These are phyloP conservation scores for Aspergillus sojae DNA, from an alignment of 2,329 filamentous ascomycete genomes.

Conservation along the genomic window DNA sequence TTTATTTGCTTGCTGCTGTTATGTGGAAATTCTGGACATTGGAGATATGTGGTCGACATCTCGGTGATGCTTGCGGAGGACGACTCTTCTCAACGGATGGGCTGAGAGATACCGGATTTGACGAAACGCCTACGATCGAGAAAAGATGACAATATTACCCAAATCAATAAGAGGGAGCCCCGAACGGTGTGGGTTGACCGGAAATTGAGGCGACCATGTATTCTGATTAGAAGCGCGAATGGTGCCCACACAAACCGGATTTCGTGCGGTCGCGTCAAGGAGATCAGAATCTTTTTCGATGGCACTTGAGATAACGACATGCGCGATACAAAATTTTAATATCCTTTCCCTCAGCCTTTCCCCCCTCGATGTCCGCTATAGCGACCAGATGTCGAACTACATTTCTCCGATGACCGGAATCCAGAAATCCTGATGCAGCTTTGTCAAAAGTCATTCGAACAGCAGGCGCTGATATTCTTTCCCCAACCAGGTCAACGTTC, in stretches of 20 bases:
- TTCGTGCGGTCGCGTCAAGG: neutral
- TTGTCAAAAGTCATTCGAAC: conserved; percentile 12
- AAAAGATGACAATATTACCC: neutral
- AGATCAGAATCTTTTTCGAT: neutral
- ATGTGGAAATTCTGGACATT: conserved; percentile 21
- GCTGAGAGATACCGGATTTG: neutral
- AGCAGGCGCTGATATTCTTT: conserved; percentile 28
- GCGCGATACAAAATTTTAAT: neutral
- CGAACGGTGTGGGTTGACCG: neutral
- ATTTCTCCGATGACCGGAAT: conserved; percentile 21
- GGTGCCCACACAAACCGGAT: neutral
- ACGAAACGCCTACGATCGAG: neutral
- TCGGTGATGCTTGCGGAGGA: conserved; percentile 9
- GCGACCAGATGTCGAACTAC: conserved; percentile 4
- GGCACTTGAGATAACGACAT: neutral
- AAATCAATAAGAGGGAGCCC: neutral
- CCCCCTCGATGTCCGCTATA: neutral
- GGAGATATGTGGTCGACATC: conserved; percentile 23
- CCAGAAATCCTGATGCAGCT: conserved; percentile 7
- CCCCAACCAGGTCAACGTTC: conserved; percentile 82
- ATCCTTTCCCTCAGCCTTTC: neutral
- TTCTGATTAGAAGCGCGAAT: neutral
- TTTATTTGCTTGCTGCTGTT: conserved; percentile 25
- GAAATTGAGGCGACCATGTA: neutral
- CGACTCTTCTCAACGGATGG: conserved; percentile 5